A percentile compares a stretch with the other conserved stretches of the same genome.
phyloP scores from a whole-genome alignment of 768 basidiomycete species.

The Mycena filopes region DNA sequence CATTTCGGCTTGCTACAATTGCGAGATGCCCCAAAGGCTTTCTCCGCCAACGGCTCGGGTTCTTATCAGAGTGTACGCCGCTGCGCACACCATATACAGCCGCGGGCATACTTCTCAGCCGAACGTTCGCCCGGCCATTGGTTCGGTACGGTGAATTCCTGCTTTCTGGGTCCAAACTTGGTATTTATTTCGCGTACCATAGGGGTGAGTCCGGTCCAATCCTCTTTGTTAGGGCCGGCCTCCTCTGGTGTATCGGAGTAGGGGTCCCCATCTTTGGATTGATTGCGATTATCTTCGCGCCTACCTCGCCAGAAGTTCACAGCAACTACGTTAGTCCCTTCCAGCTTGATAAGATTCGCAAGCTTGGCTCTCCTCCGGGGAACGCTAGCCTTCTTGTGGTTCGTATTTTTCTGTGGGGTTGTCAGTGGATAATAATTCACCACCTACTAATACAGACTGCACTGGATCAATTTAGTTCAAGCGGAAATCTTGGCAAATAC shows the following conservation, averaged over 20 bases:
- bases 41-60: background rate
- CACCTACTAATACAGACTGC: too few species aligned
- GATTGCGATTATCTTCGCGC: background rate
- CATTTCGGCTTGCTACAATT: background rate
- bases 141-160: background rate
- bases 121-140: background rate
- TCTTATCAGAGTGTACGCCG: background rate
- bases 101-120: background rate
- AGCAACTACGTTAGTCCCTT: background rate
- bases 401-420: too few species aligned
- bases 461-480: too few species aligned
- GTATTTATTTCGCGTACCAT: background rate
- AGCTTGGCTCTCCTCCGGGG: too few species aligned
- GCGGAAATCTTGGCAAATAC: too few species aligned
- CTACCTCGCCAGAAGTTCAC: background rate
- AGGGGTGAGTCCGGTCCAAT: conserved; percentile 1
- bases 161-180: background rate
- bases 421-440: too few species aligned
- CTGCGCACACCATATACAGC: background rate
- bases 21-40: background rate
- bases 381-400: too few species aligned
- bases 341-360: too few species aligned
- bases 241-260: background rate
- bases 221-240: background rate
- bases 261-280: background rate